phyloP scores from a whole-genome alignment of 2,329 filamentous ascomycete species.

The Orbilia quercus region DNA sequence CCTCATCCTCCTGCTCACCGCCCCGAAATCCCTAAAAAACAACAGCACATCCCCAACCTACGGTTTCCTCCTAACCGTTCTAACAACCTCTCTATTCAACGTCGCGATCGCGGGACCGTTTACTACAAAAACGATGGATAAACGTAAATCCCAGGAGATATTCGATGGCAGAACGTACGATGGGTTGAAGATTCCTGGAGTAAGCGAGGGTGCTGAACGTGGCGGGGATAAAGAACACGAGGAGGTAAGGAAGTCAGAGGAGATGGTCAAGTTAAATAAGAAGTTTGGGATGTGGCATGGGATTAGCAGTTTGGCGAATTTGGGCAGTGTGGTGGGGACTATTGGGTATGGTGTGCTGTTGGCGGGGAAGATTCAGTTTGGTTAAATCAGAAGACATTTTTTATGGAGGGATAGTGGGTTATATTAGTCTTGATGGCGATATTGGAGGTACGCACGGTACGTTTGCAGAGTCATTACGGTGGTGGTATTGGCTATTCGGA shows the following conservation, averaged over 20 bases:
- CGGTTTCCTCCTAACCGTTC: slow-evolving; percentile 28
- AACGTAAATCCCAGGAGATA: slow-evolving; percentile 78
- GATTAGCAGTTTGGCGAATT: slow-evolving; percentile 80
- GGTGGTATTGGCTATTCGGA: too few relatives aligned
- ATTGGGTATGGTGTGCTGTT: slow-evolving; percentile 83
- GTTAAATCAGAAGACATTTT: too few relatives aligned
- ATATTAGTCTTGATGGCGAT: too few relatives aligned
- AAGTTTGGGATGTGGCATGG: slow-evolving; percentile 83
- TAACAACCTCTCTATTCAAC: slow-evolving; percentile 52
- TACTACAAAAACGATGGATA: slow-evolving; percentile 78
- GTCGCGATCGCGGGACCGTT: slow-evolving; percentile 73
- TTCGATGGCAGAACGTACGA: slow-evolving; percentile 39
- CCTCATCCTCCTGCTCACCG: slow-evolving; percentile 79
- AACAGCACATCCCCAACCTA: slow-evolving; percentile 33
- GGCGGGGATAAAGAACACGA: slow-evolving; percentile 74
- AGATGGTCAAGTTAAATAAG: slow-evolving; percentile 84
- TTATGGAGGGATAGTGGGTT: too few relatives aligned
- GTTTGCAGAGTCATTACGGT: too few relatives aligned
- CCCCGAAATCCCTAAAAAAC: slow-evolving; percentile 70
- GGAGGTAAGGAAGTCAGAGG: slow-evolving; percentile 78
- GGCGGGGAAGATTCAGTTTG: slow-evolving; percentile 66
- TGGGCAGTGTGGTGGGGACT: slow-evolving; percentile 75
- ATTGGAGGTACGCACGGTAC: too few relatives aligned
- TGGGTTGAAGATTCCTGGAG: slow-evolving; percentile 23
- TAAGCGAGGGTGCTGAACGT: slow-evolving; percentile 59